Evolutionary conservation across 2,329 filamentous ascomycete species (phyloP), one percentile per base, ranked within the genome.

Genomic region (Fusarium sp.): DNA sequence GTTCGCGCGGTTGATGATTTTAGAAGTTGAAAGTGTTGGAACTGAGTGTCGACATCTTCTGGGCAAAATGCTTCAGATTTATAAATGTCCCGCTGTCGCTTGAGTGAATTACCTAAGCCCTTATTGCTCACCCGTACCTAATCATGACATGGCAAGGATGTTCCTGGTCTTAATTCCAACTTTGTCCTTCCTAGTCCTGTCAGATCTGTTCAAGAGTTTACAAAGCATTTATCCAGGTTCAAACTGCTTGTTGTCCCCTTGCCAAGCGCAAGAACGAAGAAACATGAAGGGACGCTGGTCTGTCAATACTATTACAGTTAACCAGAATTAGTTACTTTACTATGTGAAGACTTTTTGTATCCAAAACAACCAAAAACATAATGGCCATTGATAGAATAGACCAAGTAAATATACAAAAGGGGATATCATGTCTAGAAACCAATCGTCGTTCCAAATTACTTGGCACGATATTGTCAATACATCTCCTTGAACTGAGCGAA

Each of bases 401-500:
- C 20, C 24, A 26, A 45, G 23, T 49, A 48, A 45, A 26, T 49
- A 48, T 45, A 40, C 53, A 58, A 24, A 42, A 50, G 19, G 28
- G 45, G 56, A 65, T 46, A 63, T 45, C 44, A 63, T 48, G 39
- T 48, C 24, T 19, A 55, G 48, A 45, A 32, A 28, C 11, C 19
- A 30, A 20, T 5, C 24, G 14, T 26, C 28, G 7, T 36, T 40
- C 19, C 34, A 20, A 34, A 21, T 24, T 6, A 14, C 20, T 11
- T 6, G 7, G n/a, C 32, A 42, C 26, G 9, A 20, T 3, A 43
- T n/a, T n/a, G 14, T 44, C 68, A 81, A 54, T 79, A 79, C 77
- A 81, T 76, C 36, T 81, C 78, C 42, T 73, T 73, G 15, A 81
- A 72, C 21, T 80, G 77, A 21, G 74, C 59, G 58, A 78, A 81